A percentile compares a stretch with the other conserved stretches of the same genome.
Evolutionary conservation across 2,329 filamentous ascomycete genomes (phyloP).

Genomic region (Venturia asperata): DNA sequence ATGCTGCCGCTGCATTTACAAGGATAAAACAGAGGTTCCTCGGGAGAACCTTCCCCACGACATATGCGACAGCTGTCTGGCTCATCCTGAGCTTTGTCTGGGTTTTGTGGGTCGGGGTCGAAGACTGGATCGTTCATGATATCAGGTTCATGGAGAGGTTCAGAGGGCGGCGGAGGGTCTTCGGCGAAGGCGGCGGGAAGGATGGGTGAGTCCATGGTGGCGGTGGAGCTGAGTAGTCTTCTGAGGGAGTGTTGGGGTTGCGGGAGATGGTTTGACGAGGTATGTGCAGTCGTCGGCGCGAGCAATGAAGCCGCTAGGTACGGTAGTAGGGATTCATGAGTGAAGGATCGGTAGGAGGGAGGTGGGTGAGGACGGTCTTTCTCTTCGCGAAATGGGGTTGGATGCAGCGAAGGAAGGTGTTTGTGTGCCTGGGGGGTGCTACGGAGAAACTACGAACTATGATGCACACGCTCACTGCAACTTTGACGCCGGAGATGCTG

Average conservation of each 20-base stretch:
- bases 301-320: constrained; percentile 5
- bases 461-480: too few species aligned
- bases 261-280: neutral
- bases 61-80: constrained; percentile 95
- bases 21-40: constrained; percentile 89
- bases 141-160: constrained; percentile 33
- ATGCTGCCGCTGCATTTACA: constrained; percentile 99
- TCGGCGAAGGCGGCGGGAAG: neutral
- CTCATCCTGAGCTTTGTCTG: constrained; percentile 39
- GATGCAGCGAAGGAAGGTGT: too few species aligned
- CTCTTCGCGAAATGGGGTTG: neutral
- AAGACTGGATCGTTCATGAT: constrained; percentile 53
- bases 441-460: too few species aligned
- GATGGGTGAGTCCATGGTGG: neutral
- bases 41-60: constrained; percentile 71
- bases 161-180: neutral
- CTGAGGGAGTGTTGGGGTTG: neutral
- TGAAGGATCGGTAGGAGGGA: neutral
- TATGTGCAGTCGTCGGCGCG: neutral
- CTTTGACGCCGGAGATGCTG: too few species aligned
- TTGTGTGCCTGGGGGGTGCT: too few species aligned
- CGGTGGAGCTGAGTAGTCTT: neutral
- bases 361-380: neutral
- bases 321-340: neutral
- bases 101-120: constrained; percentile 33